A percentile compares a stretch with the other conserved stretches of the same genome.
These are phyloP conservation scores for Tephrocybe sp. DNA, from an alignment of 768 basidiomycete species.

Conservation along the genomic window DNA sequence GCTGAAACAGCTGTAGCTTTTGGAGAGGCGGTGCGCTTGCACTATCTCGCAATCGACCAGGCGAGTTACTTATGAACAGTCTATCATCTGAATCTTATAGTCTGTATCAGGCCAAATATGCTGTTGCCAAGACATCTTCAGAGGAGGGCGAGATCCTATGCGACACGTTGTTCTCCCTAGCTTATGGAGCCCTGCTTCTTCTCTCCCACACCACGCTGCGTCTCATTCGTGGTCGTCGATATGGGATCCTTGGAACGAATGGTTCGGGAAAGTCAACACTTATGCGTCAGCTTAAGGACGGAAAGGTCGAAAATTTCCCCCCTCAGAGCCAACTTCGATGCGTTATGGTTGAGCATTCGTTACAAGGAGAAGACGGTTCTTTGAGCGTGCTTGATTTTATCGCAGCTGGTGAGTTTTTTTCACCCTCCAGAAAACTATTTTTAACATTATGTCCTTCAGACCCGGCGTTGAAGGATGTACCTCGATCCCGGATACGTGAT, in stretches of 20 bases:
- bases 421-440: background rate
- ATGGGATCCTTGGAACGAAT: constrained; percentile 96
- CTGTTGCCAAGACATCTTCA: constrained; percentile 38
- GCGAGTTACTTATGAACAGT: constrained; percentile 29
- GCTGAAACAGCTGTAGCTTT: constrained; percentile 48
- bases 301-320: constrained; percentile 96
- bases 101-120: constrained; percentile 55
- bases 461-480: constrained; percentile 58
- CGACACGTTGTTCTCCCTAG: constrained; percentile 92
- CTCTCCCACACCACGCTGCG: constrained; percentile 92
- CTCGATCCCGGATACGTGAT: constrained; percentile 71
- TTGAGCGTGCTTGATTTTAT: constrained; percentile 88
- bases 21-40: constrained; percentile 62
- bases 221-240: constrained; percentile 86
- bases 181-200: constrained; percentile 92
- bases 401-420: constrained; percentile 59
- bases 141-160: constrained; percentile 87
- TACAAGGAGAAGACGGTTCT: constrained; percentile 91
- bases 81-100: constrained; percentile 1
- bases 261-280: constrained; percentile 96
- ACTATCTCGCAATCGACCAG: constrained; percentile 79
- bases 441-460: constrained; percentile 42
- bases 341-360: constrained; percentile 96
- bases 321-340: constrained; percentile 82
- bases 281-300: constrained; percentile 92